Evolutionary conservation across 2,329 filamentous ascomycete genomes (phyloP).

Genomic region (Talaromyces sp.): DNA sequence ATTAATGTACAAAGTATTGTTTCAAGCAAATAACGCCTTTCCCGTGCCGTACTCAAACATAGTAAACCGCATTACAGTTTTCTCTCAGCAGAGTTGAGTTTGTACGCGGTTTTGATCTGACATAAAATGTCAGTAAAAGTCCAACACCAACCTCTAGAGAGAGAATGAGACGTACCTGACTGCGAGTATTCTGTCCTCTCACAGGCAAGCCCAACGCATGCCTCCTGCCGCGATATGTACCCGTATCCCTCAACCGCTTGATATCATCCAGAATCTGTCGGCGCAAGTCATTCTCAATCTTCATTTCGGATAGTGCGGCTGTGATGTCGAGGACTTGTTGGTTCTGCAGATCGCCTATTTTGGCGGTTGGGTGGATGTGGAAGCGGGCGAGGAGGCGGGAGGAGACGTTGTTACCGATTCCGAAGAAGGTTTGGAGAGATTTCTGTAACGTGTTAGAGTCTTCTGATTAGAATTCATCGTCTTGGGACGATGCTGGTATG

Average conservation of each 20-base stretch:
- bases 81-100: constrained; percentile 58
- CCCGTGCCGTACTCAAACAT: constrained; percentile 19
- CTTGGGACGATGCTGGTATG: constrained; percentile 4
- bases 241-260: constrained; percentile 80
- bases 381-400: constrained; percentile 79
- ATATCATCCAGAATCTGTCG: constrained; percentile 82
- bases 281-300: constrained; percentile 83
- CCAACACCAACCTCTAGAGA: background rate
- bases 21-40: constrained; percentile 20
- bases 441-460: constrained; percentile 27
- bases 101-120: constrained; percentile 58
- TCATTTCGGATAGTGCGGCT: constrained; percentile 84
- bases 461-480: background rate
- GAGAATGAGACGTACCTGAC: constrained; percentile 53
- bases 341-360: constrained; percentile 69
- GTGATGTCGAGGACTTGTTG: constrained; percentile 79
- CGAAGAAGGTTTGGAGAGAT: constrained; percentile 79
- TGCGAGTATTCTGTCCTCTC: constrained; percentile 82
- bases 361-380: constrained; percentile 79
- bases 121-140: background rate
- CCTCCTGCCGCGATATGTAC: constrained; percentile 79
- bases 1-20: background rate
- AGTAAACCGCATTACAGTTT: constrained; percentile 35
- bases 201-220: constrained; percentile 93
- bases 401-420: constrained; percentile 68